Conservation (phyloP, 179 eudicot genomes). For the Silene coronaria region DNA sequence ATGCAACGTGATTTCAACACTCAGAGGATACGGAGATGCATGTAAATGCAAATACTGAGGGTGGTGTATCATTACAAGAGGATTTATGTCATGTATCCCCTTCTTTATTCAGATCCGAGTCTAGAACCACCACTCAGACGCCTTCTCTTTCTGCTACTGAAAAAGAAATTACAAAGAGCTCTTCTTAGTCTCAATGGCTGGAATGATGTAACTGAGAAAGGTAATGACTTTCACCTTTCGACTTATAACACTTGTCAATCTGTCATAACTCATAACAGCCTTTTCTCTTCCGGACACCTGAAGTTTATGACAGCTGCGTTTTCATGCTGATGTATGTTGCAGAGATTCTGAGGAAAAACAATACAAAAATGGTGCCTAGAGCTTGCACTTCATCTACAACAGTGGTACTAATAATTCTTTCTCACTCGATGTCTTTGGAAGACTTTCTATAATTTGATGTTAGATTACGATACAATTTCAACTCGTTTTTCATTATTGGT, state of each 20-base stretch:
- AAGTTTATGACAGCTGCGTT: background rate
- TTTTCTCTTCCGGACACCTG: background rate
- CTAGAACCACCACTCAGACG: background rate
- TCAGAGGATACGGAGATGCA: background rate
- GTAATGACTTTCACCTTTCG: background rate
- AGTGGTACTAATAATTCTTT: background rate
- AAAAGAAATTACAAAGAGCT: background rate
- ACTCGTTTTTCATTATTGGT: too few relatives aligned
- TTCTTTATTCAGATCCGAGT: background rate
- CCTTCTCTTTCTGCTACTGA: background rate
- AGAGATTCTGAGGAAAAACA: background rate
- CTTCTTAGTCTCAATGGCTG: background rate
- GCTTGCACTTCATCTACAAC: background rate
- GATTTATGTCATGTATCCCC: too few relatives aligned
- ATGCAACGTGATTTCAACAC: background rate
- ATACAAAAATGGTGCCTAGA: background rate
- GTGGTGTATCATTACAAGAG: slow-evolving; percentile 1
- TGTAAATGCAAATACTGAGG: background rate
- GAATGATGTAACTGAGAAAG: background rate
- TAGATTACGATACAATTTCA: too few relatives aligned
- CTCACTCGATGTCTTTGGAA: background rate
- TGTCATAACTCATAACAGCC: background rate
- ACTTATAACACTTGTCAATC: background rate
- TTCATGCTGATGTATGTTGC: background rate
- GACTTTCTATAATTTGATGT: too few relatives aligned